These are phyloP conservation scores for Melampsora larici-populina DNA, from an alignment of 1,284 basidiomycete species.

Conservation along the genomic window DNA sequence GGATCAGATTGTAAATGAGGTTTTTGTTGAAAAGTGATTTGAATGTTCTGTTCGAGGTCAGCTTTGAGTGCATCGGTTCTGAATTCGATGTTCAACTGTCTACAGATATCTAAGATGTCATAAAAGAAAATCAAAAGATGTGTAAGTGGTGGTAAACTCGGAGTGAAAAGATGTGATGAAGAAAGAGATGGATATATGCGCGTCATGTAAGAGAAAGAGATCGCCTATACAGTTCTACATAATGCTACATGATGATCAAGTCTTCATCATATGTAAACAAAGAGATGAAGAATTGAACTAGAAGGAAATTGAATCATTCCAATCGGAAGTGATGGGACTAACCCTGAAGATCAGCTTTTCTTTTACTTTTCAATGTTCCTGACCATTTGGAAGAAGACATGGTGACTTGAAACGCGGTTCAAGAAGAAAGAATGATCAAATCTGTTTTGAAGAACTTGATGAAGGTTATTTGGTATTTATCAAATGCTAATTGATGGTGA, in stretches of 20 bases:
- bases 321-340: neutral
- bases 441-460: no score
- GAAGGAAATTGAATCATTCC: no score
- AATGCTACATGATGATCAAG: no score
- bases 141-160: neutral
- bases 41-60: conserved; percentile 36
- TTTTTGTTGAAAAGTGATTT: conserved; percentile 12
- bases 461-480: no score
- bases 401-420: no score
- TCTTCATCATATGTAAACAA: neutral
- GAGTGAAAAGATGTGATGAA: neutral
- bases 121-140: neutral
- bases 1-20: conserved; percentile 14
- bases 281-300: neutral
- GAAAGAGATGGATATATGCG: conserved; percentile 34
- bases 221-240: no score
- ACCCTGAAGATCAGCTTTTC: conserved; percentile 38
- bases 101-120: conserved; percentile 21
- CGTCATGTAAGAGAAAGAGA: no score
- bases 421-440: no score
- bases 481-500: no score
- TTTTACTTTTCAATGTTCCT: conserved; percentile 36
- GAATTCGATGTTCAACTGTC: conserved; percentile 23
- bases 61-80: conserved; percentile 31
- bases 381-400: conserved; percentile 21